These are phyloP conservation scores for Rhizomucor pusillus DNA, from an alignment of 371 early-diverging fungal genomes.

Conservation along the genomic window DNA sequence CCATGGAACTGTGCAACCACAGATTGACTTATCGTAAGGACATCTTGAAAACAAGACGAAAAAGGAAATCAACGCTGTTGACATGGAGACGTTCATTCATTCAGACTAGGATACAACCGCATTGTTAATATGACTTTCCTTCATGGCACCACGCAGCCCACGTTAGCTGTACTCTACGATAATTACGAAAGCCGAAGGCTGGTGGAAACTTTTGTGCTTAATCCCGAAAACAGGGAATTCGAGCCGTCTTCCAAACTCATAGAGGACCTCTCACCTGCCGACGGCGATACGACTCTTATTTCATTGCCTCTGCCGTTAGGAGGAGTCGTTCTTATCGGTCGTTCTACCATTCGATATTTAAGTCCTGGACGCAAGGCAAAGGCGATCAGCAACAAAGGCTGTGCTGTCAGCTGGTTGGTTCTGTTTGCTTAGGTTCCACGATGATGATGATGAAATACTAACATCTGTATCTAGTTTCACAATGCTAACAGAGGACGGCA, in stretches of 20 bases:
- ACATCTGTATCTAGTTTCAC: conserved; percentile 35
- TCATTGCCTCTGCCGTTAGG: conserved; percentile 59
- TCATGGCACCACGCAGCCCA: conserved; percentile 48
- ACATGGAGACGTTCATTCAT: background rate
- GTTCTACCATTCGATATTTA: conserved; percentile 65
- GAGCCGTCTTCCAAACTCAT: conserved; percentile 46
- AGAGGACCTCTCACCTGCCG: conserved; percentile 46
- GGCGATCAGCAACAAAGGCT: conserved; percentile 57
- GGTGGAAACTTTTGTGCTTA: conserved; percentile 11
- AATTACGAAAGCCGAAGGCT: conserved; percentile 58
- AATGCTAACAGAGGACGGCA: conserved; percentile 45
- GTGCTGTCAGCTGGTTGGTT: conserved; percentile 39
- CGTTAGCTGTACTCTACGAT: conserved; percentile 74
- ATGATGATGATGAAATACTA: background rate
- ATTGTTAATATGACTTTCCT: conserved; percentile 71
- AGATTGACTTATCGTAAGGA: conserved; percentile 14
- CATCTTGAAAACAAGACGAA: background rate
- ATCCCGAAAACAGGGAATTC: conserved; percentile 4
- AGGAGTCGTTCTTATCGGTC: conserved; percentile 69
- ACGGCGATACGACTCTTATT: conserved; percentile 55
- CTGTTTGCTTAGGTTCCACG: background rate
- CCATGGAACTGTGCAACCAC: conserved; percentile 7
- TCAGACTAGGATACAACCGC: conserved; percentile 69
- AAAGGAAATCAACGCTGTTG: background rate
- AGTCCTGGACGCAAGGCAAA: conserved; percentile 41